Percentiles rank a stretch among this genome's conserved stretches.
Evolutionary conservation across 2,329 filamentous ascomycete species (phyloP).

Genomic region (Monosporascus cannonballus): DNA sequence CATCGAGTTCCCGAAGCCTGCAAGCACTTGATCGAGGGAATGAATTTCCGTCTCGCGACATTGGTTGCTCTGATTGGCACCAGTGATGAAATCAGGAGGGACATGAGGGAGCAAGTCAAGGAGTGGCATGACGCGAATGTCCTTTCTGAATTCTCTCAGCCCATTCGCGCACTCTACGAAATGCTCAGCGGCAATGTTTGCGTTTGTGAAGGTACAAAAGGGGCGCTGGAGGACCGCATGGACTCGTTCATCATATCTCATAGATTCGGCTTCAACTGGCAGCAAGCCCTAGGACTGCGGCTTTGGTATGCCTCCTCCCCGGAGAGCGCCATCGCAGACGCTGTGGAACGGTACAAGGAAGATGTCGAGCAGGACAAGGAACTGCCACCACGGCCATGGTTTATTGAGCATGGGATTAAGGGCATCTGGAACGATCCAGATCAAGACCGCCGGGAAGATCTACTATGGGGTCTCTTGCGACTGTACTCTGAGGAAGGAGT

Average conservation of each 20-base stretch:
- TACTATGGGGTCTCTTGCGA: slow-evolving; percentile 82
- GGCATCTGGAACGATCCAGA: slow-evolving; percentile 56
- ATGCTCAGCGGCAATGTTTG: slow-evolving; percentile 84
- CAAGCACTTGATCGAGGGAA: slow-evolving; percentile 66
- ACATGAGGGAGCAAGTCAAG: slow-evolving; percentile 74
- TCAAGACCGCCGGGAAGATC: slow-evolving; percentile 59
- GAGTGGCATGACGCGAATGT: slow-evolving; percentile 80
- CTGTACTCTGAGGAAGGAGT: slow-evolving; percentile 60
- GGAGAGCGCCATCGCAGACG: slow-evolving; percentile 63
- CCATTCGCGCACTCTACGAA: slow-evolving; percentile 83
- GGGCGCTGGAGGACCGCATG: slow-evolving; percentile 71
- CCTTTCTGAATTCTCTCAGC: slow-evolving; percentile 78
- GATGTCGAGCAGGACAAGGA: slow-evolving; percentile 70
- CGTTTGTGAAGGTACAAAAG: slow-evolving; percentile 70
- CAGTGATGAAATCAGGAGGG: slow-evolving; percentile 60
- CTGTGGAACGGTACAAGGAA: slow-evolving; percentile 65
- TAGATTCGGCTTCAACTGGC: slow-evolving; percentile 85
- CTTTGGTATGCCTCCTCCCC: slow-evolving; percentile 78
- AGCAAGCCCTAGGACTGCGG: slow-evolving; percentile 83
- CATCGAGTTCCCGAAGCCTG: slow-evolving; percentile 80
- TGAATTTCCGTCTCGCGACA: slow-evolving; percentile 78
- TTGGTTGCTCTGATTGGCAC: slow-evolving; percentile 77
- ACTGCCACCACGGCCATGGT: slow-evolving; percentile 67
- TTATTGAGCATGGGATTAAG: slow-evolving; percentile 52
- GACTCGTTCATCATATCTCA: slow-evolving; percentile 76